Conservation (phyloP, 306 rosid species). For the Begonia loranthoides region DNA sequence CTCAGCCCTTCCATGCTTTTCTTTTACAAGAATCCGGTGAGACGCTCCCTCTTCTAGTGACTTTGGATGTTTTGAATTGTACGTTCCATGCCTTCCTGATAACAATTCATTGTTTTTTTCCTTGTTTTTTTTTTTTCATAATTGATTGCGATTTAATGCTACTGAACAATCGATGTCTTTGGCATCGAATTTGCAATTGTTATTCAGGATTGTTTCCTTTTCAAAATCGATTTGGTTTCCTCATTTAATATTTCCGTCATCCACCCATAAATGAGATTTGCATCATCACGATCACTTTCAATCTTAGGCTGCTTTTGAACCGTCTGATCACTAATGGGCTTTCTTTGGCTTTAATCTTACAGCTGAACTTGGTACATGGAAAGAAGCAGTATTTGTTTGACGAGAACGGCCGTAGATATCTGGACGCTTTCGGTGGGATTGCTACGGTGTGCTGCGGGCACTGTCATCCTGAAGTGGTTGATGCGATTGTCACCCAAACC, state of each 20-base stretch:
- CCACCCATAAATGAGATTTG: not conserved
- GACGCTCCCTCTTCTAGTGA: slow-evolving; percentile 4
- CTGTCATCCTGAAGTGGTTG: slow-evolving; percentile 89
- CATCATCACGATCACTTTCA: not conserved
- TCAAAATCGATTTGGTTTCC: too few relatives aligned
- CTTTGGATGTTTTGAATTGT: too few relatives aligned
- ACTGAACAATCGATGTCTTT: too few relatives aligned
- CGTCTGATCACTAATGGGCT: too few relatives aligned
- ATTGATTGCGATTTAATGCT: too few relatives aligned
- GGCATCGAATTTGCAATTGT: too few relatives aligned
- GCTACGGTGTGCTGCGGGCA: slow-evolving; percentile 96
- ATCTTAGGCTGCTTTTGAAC: too few relatives aligned
- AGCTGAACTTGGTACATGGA: slow-evolving; percentile 82
- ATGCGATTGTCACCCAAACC: slow-evolving; percentile 59
- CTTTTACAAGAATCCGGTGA: slow-evolving; percentile 58
- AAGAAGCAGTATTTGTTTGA: slow-evolving; percentile 80
- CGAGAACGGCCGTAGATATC: slow-evolving; percentile 67
- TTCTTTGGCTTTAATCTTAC: not conserved
- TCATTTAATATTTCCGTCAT: not conserved
- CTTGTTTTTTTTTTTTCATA: too few relatives aligned
- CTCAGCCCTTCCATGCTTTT: slow-evolving; percentile 70
- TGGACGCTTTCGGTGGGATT: slow-evolving; percentile 88
- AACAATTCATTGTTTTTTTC: too few relatives aligned
- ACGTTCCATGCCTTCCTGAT: too few relatives aligned
- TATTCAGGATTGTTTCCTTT: too few relatives aligned